Conservation (phyloP, 1,284 basidiomycete species). For the Malassezia vespertilionis region DNA sequence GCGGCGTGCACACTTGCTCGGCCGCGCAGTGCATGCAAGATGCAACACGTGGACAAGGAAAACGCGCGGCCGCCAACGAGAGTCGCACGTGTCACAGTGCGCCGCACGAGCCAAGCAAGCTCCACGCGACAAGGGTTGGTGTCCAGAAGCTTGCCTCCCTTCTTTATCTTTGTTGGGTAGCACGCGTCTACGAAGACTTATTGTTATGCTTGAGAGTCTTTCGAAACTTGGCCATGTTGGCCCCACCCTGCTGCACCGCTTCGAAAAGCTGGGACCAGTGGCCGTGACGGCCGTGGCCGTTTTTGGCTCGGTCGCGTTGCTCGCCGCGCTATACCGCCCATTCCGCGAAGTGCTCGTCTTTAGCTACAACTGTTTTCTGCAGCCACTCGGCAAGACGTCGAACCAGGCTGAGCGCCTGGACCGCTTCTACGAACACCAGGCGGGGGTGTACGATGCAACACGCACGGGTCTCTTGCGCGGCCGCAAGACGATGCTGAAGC, state of each 20-base stretch:
- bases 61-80: constrained; percentile 5
- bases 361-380: constrained; percentile 45
- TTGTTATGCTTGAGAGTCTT: constrained; percentile 3
- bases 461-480: constrained; percentile 42
- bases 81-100: constrained; percentile 8
- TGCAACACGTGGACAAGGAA: background rate
- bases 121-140: too few species aligned
- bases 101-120: constrained; percentile 14
- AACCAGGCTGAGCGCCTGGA: constrained; percentile 45
- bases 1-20: background rate
- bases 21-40: background rate
- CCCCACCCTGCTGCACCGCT: constrained; percentile 1
- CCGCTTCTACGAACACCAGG: constrained; percentile 43
- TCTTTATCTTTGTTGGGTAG: too few species aligned
- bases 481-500: constrained; percentile 47
- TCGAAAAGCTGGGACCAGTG: constrained; percentile 17
- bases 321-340: constrained; percentile 23
- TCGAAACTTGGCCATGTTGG: background rate
- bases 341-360: constrained; percentile 32
- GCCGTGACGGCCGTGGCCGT: constrained; percentile 15
- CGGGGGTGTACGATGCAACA: constrained; percentile 43
- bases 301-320: constrained; percentile 18
- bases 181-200: too few species aligned
- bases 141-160: background rate
- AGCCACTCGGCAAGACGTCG: constrained; percentile 41